phyloP scores from a whole-genome alignment of 1,139 yeast species.

The Geotrichum fermentans region DNA sequence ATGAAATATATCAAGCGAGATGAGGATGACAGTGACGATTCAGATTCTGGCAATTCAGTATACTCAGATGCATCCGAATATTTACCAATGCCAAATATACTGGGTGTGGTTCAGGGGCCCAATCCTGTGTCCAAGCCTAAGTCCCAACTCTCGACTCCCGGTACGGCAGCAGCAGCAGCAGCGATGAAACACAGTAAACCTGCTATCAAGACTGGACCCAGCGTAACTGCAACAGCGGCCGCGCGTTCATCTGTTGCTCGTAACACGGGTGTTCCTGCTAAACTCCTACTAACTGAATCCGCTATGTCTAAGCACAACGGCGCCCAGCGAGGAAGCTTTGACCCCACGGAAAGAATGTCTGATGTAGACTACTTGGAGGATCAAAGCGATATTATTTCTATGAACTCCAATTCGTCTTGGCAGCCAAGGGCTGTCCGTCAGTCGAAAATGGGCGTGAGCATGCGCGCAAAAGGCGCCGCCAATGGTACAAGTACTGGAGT shows the following conservation, averaged over 20 bases:
- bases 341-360: not conserved
- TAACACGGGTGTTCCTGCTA: not conserved
- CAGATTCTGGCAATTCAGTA: slow-evolving; percentile 15
- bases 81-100: not conserved
- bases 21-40: not conserved
- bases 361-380: slow-evolving; percentile 15
- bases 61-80: slow-evolving; percentile 17
- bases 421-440: slow-evolving; percentile 24
- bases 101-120: not conserved
- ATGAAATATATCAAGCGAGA: not conserved
- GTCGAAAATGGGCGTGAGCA: not conserved
- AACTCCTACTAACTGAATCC: slow-evolving; percentile 3
- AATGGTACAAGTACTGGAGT: too few relatives aligned
- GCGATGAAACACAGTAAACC: not conserved
- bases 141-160: too few relatives aligned
- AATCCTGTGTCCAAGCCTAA: not conserved
- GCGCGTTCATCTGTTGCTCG: not conserved
- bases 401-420: slow-evolving; percentile 35
- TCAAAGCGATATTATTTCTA: slow-evolving; percentile 30
- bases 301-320: slow-evolving; percentile 1
- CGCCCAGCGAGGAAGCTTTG: not conserved
- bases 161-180: not conserved
- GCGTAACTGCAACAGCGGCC: not conserved
- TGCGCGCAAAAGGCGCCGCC: not conserved
- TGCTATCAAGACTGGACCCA: not conserved